phyloP scores from a whole-genome alignment of 2,329 filamentous ascomycete genomes.

The Cercospora sojina region DNA sequence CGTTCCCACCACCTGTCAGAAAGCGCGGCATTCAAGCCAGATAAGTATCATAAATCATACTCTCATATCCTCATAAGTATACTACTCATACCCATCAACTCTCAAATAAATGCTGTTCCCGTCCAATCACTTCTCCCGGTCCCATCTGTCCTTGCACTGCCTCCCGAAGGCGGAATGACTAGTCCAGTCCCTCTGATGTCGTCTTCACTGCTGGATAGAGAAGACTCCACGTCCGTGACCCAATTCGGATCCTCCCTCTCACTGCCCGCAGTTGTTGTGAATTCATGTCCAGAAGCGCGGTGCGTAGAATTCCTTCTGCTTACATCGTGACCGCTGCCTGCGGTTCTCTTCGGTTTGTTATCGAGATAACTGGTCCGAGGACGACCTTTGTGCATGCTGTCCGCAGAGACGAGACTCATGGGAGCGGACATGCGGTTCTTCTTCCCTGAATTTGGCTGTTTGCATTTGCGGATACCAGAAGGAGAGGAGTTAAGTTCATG shows the following conservation, averaged over 20 bases:
- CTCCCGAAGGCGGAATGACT: constrained; percentile 15
- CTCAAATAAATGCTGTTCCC: constrained; percentile 30
- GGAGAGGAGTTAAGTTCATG: constrained; percentile 1
- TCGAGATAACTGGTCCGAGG: constrained; percentile 25
- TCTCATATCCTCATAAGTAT: background rate
- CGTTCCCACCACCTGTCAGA: background rate
- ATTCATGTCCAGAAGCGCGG: constrained; percentile 31
- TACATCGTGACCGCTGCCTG: background rate
- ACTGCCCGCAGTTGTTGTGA: constrained; percentile 24
- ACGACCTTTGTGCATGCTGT: constrained; percentile 32
- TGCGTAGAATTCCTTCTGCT: constrained; percentile 24
- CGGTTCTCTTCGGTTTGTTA: constrained; percentile 28
- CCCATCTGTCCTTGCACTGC: constrained; percentile 11
- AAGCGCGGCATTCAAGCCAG: background rate
- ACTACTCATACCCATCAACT: background rate
- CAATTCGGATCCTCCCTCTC: constrained; percentile 17
- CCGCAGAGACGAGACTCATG: constrained; percentile 31
- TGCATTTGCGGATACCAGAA: background rate
- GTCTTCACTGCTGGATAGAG: constrained; percentile 13
- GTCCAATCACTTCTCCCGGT: constrained; percentile 27
- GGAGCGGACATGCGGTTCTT: constrained; percentile 31
- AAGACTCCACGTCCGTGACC: constrained; percentile 23
- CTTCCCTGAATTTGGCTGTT: background rate
- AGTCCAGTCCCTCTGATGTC: constrained; percentile 23
- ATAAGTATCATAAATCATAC: background rate